phyloP scores from a whole-genome alignment of 1,284 basidiomycete genomes.

The Trametes sp. region DNA sequence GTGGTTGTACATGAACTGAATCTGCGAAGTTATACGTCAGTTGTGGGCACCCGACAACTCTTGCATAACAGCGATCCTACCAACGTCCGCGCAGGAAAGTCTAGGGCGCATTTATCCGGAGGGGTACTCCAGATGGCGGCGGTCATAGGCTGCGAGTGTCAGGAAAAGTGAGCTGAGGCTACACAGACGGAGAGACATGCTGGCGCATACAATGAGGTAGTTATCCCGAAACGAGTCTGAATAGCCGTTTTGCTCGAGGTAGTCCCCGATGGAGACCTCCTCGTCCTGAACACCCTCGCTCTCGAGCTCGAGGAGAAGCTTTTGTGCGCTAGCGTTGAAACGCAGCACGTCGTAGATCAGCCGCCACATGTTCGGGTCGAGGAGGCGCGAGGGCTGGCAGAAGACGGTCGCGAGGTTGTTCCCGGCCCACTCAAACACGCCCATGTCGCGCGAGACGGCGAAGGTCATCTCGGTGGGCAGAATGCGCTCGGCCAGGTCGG shows the following conservation, averaged over 20 bases:
- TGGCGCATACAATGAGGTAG: slow-evolving; percentile 79
- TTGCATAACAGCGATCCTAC: slow-evolving; percentile 42
- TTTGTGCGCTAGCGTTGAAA: slow-evolving; percentile 76
- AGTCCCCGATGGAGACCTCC: slow-evolving; percentile 72
- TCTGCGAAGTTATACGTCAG: slow-evolving; percentile 36
- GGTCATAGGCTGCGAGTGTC: slow-evolving; percentile 70
- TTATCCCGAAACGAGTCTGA: slow-evolving; percentile 76
- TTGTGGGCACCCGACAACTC: not conserved
- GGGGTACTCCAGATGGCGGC: slow-evolving; percentile 86
- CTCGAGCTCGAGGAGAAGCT: slow-evolving; percentile 44
- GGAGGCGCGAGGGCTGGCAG: slow-evolving; percentile 66
- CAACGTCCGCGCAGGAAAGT: slow-evolving; percentile 79
- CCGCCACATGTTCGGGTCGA: slow-evolving; percentile 77
- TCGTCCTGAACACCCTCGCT: slow-evolving; percentile 33
- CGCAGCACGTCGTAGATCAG: slow-evolving; percentile 81
- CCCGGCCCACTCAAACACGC: slow-evolving; percentile 80
- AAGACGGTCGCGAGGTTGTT: slow-evolving; percentile 69
- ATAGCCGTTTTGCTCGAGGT: slow-evolving; percentile 73
- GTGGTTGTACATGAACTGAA: slow-evolving; percentile 84
- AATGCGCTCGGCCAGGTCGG: slow-evolving; percentile 52
- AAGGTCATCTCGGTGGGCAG: slow-evolving; percentile 82
- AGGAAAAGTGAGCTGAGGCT: not conserved
- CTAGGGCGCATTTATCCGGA: slow-evolving; percentile 72
- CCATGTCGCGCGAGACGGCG: slow-evolving; percentile 73
- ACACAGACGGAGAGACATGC: not conserved